Conservation (phyloP, 306 rosid genomes). For the Delonix regia region DNA sequence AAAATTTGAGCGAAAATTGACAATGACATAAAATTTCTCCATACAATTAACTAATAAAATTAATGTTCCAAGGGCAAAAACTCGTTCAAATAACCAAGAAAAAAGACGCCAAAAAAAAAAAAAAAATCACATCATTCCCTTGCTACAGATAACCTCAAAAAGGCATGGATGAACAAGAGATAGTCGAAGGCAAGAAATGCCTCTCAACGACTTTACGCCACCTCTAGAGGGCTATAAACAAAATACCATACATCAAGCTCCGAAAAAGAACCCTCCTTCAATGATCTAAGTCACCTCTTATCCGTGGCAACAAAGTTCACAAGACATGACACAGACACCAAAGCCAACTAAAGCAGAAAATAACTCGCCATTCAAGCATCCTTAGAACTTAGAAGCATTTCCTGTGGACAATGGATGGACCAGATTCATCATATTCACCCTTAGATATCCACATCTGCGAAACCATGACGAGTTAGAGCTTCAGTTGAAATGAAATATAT, state of each 20-base stretch:
- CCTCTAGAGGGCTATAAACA: slow-evolving; percentile 47
- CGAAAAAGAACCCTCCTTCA: slow-evolving; percentile 43
- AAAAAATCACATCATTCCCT: slow-evolving; percentile 69
- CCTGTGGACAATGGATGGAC: slow-evolving; percentile 97
- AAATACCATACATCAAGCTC: slow-evolving; percentile 44
- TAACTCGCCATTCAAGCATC: slow-evolving; percentile 69
- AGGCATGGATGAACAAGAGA: slow-evolving; percentile 58
- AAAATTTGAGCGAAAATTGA: slow-evolving; percentile 59
- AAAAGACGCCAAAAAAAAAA: slow-evolving; percentile 28
- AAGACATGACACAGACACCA: slow-evolving; percentile 77
- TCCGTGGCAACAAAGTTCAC: slow-evolving; percentile 61
- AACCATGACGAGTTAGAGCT: slow-evolving; percentile 34
- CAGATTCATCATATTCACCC: slow-evolving; percentile 96
- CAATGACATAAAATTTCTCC: slow-evolving; percentile 51
- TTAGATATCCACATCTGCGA: slow-evolving; percentile 95
- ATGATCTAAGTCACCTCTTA: slow-evolving; percentile 40
- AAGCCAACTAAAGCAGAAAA: slow-evolving; percentile 68
- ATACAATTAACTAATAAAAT: slow-evolving; percentile 75
- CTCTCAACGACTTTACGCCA: slow-evolving; percentile 46
- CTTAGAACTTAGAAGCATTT: slow-evolving; percentile 80
- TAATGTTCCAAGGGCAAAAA: slow-evolving; percentile 54
- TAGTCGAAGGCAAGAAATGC: slow-evolving; percentile 40
- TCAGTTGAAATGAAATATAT: slow-evolving; percentile 1
- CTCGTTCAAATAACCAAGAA: slow-evolving; percentile 49
- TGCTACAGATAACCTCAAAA: slow-evolving; percentile 63